These are phyloP conservation scores for Begonia loranthoides DNA, from an alignment of 306 rosid species.

Conservation along the genomic window DNA sequence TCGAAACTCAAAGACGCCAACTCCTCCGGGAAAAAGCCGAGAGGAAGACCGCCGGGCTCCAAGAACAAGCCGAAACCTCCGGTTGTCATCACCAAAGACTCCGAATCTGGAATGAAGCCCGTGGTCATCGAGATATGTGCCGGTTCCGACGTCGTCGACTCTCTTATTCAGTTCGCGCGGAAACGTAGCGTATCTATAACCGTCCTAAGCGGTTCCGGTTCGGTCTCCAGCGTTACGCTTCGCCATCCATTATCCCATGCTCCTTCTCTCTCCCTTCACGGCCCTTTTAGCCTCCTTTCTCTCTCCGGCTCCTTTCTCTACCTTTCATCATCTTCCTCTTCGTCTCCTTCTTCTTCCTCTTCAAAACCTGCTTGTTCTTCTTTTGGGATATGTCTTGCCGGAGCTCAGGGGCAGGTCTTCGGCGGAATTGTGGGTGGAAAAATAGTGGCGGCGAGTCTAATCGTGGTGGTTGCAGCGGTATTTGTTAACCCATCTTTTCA, in stretches of 20 bases:
- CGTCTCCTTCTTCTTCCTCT: conserved; percentile 1
- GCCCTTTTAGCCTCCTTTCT: conserved; percentile 23
- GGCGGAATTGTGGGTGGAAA: conserved; percentile 48
- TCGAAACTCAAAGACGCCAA: conserved; percentile 5
- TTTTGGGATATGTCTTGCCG: conserved; percentile 27
- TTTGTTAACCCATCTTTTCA: conserved; percentile 18
- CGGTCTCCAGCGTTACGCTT: conserved; percentile 24
- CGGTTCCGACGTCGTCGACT: conserved; percentile 33
- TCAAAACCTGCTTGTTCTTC: conserved; percentile 5
- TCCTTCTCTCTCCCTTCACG: conserved; percentile 12
- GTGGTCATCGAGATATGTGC: conserved; percentile 28
- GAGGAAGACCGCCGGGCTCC: conserved; percentile 61
- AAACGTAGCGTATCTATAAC: conserved; percentile 13
- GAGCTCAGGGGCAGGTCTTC: conserved; percentile 27
- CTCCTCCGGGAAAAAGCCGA: conserved; percentile 15
- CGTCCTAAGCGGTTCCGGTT: conserved; percentile 27
- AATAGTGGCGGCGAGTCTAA: conserved; percentile 24
- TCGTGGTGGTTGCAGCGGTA: conserved; percentile 21
- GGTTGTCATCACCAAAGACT: conserved; percentile 17
- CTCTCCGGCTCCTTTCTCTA: conserved; percentile 17
- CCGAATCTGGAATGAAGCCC: conserved; percentile 11
- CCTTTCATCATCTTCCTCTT: neutral
- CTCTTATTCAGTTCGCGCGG: conserved; percentile 22
- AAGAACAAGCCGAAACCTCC: conserved; percentile 56
- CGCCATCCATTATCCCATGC: conserved; percentile 12